Evolutionary conservation across 139 green algal species (phyloP).

Genomic region (Micractinium sp.): DNA sequence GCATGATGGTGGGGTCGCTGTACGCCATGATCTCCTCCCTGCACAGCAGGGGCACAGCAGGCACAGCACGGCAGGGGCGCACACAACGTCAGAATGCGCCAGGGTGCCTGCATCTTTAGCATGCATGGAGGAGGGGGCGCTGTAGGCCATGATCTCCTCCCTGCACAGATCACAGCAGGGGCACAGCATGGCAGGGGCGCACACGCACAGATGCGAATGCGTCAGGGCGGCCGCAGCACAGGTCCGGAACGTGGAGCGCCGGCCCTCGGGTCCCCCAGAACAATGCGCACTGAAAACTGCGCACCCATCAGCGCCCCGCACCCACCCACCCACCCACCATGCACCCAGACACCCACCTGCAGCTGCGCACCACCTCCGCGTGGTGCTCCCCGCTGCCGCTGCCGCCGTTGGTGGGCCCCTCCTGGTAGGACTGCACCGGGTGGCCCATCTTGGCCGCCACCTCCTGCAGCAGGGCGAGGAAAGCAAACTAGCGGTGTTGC

Average conservation of each 20-base stretch:
- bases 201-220: too few relatives aligned
- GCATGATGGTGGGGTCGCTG: constrained; percentile 78
- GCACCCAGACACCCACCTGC: neutral
- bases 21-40: constrained; percentile 70
- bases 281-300: too few relatives aligned
- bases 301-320: too few relatives aligned
- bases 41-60: constrained; percentile 32
- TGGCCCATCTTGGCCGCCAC: constrained; percentile 45
- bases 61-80: constrained; percentile 35
- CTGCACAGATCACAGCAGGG: constrained; percentile 38
- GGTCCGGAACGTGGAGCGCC: too few relatives aligned
- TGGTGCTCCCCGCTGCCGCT: constrained; percentile 16
- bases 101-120: neutral
- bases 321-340: too few relatives aligned
- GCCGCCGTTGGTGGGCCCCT: neutral
- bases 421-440: neutral
- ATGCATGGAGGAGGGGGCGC: constrained; percentile 32
- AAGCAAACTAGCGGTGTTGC: too few relatives aligned
- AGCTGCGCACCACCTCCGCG: constrained; percentile 40
- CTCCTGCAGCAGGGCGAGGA: neutral
- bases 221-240: too few relatives aligned
- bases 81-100: neutral
- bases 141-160: constrained; percentile 52
- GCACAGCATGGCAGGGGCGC: neutral
- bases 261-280: too few relatives aligned